Evolutionary conservation across 257 asterid genomes (phyloP).

Genomic region (Rauvolfia tetraphylla): DNA sequence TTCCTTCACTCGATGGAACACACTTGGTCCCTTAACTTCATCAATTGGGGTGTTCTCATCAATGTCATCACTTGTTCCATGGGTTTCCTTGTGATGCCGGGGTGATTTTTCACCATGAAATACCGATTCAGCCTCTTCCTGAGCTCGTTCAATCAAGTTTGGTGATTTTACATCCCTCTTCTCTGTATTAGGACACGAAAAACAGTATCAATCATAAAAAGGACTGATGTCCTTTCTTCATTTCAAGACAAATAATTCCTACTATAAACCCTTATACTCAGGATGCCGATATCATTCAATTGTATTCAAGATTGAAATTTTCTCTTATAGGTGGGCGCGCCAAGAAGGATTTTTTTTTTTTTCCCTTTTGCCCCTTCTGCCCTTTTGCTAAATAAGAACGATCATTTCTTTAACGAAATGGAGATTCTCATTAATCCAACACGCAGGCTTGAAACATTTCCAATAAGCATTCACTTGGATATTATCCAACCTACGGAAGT

Average conservation of each 20-base stretch:
- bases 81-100: constrained; percentile 66
- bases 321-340: too few relatives aligned
- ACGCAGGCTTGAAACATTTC: too few relatives aligned
- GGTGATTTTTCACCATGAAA: constrained; percentile 33
- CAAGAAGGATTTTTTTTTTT: too few relatives aligned
- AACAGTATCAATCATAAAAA: neutral
- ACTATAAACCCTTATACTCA: neutral
- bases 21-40: constrained; percentile 72
- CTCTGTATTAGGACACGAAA: constrained; percentile 7
- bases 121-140: constrained; percentile 30
- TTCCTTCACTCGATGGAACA: constrained; percentile 71
- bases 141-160: constrained; percentile 29
- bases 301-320: neutral
- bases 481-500: too few relatives aligned
- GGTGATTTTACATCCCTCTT: constrained; percentile 36
- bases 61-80: constrained; percentile 68
- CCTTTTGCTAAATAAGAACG: too few relatives aligned
- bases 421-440: too few relatives aligned
- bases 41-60: constrained; percentile 57
- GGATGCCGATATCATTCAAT: neutral
- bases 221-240: neutral
- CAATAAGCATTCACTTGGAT: too few relatives aligned
- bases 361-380: too few relatives aligned
- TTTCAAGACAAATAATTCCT: neutral
- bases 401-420: too few relatives aligned